A percentile compares a stretch with the other conserved stretches of the same genome.
Conservation (phyloP, 345 rosid genomes). For the Noccaea caerulescens region DNA sequence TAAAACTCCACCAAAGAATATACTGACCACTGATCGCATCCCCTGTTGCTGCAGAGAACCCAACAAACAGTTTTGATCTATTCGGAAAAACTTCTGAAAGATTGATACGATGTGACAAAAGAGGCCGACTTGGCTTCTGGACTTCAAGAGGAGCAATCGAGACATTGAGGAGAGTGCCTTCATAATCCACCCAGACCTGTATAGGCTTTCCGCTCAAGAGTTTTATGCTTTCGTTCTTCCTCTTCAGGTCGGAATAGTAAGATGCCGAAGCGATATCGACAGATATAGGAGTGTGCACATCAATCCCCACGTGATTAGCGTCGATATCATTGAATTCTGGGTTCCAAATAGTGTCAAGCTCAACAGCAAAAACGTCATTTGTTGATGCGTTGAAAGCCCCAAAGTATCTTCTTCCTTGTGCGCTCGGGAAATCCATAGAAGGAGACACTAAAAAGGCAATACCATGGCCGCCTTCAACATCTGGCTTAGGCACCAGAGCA, state of each 20-base stretch:
- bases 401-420: slow-evolving; percentile 37
- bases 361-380: slow-evolving; percentile 55
- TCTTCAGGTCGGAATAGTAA: slow-evolving; percentile 43
- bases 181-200: slow-evolving; percentile 71
- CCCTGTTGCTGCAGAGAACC: slow-evolving; percentile 73
- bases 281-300: slow-evolving; percentile 55
- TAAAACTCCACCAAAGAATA: slow-evolving; percentile 73
- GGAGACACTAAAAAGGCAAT: slow-evolving; percentile 51
- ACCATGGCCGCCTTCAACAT: slow-evolving; percentile 53
- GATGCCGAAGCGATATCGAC: slow-evolving; percentile 41
- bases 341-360: slow-evolving; percentile 59
- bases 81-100: slow-evolving; percentile 48
- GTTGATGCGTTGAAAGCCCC: slow-evolving; percentile 54
- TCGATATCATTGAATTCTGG: slow-evolving; percentile 52
- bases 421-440: slow-evolving; percentile 33
- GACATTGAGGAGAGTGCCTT: slow-evolving; percentile 50
- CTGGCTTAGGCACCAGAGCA: slow-evolving; percentile 45
- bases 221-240: slow-evolving; percentile 33
- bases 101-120: slow-evolving; percentile 52
- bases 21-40: slow-evolving; percentile 46
- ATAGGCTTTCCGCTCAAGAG: slow-evolving; percentile 52
- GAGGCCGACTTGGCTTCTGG: slow-evolving; percentile 52
- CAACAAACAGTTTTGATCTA: slow-evolving; percentile 47
- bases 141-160: slow-evolving; percentile 49
- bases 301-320: slow-evolving; percentile 64